A percentile compares a stretch with the other conserved stretches of the same genome.
Evolutionary conservation across 805 yeast genomes (phyloP).

Genomic region (Ogataea nonfermentans): DNA sequence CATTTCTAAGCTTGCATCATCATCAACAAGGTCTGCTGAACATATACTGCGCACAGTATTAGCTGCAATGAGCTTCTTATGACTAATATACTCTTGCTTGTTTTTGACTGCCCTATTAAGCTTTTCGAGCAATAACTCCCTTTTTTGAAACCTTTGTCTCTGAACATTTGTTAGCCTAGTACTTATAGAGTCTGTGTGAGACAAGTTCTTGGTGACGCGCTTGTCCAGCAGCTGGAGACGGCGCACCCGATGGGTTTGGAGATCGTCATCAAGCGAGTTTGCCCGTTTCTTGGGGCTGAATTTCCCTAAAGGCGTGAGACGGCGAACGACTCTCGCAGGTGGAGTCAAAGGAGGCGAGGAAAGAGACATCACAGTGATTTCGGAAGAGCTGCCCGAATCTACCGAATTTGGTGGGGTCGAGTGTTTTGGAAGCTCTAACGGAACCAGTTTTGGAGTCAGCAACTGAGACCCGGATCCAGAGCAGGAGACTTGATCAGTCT

Average conservation of each 20-base stretch:
- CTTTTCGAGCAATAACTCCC: constrained; percentile 13
- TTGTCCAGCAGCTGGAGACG: constrained; percentile 17
- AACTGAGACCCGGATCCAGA: constrained; percentile 5
- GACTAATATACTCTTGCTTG: constrained; percentile 17
- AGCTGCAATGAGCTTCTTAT: constrained; percentile 20
- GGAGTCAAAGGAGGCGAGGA: constrained; percentile 27
- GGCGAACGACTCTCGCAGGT: constrained; percentile 22
- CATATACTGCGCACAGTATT: constrained; percentile 17
- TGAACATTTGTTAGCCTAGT: constrained; percentile 9
- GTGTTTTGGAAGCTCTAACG: constrained; percentile 9
- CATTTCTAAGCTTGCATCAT: constrained; percentile 1
- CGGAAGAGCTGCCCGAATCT: constrained; percentile 9
- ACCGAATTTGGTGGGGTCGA: constrained; percentile 11
- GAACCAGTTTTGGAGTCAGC: constrained; percentile 14
- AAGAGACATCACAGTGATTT: constrained; percentile 12
- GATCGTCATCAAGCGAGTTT: constrained; percentile 18
- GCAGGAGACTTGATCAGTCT: not conserved
- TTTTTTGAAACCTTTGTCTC: constrained; percentile 6
- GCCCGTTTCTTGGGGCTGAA: constrained; percentile 20
- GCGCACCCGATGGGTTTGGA: constrained; percentile 17
- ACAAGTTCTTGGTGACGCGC: constrained; percentile 9
- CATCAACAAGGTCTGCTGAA: constrained; percentile 3
- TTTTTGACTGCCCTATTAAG: constrained; percentile 19
- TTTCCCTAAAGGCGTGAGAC: constrained; percentile 26
- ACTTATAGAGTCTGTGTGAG: constrained; percentile 12